Base-by-base conservation (phyloP, 164 flowering plant genomes). In the Amborella trichopoda region DNA sequence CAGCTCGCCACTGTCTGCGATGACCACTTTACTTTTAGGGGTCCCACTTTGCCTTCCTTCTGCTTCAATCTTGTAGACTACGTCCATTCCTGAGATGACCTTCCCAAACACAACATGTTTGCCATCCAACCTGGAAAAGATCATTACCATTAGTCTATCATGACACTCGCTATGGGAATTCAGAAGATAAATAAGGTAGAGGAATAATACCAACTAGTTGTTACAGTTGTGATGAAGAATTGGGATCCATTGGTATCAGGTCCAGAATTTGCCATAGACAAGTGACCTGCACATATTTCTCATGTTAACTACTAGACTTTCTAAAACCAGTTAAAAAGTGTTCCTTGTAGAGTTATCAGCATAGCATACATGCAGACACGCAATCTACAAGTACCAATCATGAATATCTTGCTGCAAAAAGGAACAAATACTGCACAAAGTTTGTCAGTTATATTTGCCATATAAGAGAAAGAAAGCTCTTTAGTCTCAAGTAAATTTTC, bases 181-280 rank as follows among this genome's bases (percentile, higher is more conserved):
- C 16, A 6, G 16, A n/a, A n/a, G n/a, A 6, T 38, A n/a, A 1
- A 37, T 18, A n/a, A 38, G 20, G 16, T 38, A n/a, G 8, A 16
- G 41, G 1, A 6, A 8, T 46, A 49, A 69, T 70, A 91, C 99
- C 99, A 87, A 79, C 81, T 80, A 39, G 99, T 91, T 46, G 85
- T 78, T 42, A 87, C 95, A 32, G 99, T 91, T 13, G 99, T 91
- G 39, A 91, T 84, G 77, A 91, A 91, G 67, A 91, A 91, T 52
- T 91, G 99, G 6, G 96, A 91, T 24, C 99, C 99, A 40, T 87
- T 91, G 40, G 90, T 84, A 66, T 91, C 82, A 9, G 53, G 55
- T 37, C 99, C 99, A 48, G 99, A 77, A 74, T 91, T 91, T 44
- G 99, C 99, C 99, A 84, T 87, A 17, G 99, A 91, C 23, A 91